Conservation (phyloP, 179 eudicot genomes). For the Spinacia oleracea region DNA sequence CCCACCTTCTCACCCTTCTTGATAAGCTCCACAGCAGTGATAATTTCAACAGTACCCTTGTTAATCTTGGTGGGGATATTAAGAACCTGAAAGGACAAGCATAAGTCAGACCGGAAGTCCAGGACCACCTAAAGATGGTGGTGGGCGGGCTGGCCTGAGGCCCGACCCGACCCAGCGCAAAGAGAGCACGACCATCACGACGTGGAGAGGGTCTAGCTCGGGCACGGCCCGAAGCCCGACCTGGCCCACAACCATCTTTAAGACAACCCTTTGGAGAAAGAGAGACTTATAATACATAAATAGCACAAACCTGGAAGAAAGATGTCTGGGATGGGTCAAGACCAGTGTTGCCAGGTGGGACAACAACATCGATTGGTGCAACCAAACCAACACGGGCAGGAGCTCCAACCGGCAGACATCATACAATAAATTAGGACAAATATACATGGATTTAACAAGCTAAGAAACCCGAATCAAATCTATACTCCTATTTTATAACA, state of each 20-base stretch:
- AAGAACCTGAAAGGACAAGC: conserved; percentile 46
- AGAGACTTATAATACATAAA: not conserved
- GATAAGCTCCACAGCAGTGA: conserved; percentile 86
- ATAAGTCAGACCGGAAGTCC: conserved; percentile 41
- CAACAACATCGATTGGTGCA: conserved; percentile 86
- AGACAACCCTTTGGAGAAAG: too few species aligned
- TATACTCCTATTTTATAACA: too few species aligned
- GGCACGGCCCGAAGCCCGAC: too few species aligned
- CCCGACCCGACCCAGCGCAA: conserved; percentile 78
- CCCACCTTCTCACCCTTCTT: conserved; percentile 90
- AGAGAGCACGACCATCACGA: conserved; percentile 54
- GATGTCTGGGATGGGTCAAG: conserved; percentile 95
- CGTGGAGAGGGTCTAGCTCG: too few species aligned
- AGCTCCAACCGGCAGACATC: conserved; percentile 70
- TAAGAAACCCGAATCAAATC: not conserved
- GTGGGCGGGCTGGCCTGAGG: too few species aligned
- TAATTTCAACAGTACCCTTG: conserved; percentile 92
- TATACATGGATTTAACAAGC: not conserved
- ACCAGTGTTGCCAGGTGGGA: conserved; percentile 96
- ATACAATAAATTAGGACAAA: not conserved
- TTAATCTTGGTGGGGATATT: conserved; percentile 94
- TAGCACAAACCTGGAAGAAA: conserved; percentile 76
- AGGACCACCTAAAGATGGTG: too few species aligned
- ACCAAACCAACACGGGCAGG: conserved; percentile 95
- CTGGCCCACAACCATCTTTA: too few species aligned